Percentiles rank a stretch among this genome's conserved stretches.
Conservation (phyloP, 2,329 filamentous ascomycete genomes). For the Fusarium torreyae region DNA sequence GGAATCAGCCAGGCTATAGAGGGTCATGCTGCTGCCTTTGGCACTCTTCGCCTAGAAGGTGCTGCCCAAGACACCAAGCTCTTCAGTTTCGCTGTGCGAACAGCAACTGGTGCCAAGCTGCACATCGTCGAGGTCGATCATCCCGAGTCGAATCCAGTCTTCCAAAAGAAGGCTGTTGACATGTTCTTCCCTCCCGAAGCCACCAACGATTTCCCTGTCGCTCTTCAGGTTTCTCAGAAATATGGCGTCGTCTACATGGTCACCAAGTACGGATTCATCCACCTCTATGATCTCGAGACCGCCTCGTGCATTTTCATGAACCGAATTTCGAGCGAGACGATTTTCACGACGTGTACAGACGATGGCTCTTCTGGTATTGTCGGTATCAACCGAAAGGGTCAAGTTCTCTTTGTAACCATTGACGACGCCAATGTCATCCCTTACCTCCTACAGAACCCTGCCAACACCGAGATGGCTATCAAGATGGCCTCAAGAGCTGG, state of each 20-base stretch:
- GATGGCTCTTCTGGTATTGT: constrained; percentile 88
- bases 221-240: constrained; percentile 96
- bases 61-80: constrained; percentile 93
- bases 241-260: constrained; percentile 98
- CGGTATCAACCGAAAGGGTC: constrained; percentile 96
- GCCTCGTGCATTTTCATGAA: constrained; percentile 99
- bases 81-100: constrained; percentile 96
- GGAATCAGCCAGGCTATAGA: constrained; percentile 99
- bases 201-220: constrained; percentile 96
- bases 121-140: constrained; percentile 99
- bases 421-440: constrained; percentile 93
- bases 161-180: constrained; percentile 96
- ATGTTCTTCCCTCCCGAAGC: constrained; percentile 98
- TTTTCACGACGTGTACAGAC: constrained; percentile 94
- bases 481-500: constrained; percentile 96
- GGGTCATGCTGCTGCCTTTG: constrained; percentile 95
- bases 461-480: constrained; percentile 92
- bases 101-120: constrained; percentile 90
- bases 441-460: constrained; percentile 96
- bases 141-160: constrained; percentile 87
- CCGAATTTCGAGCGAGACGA: constrained; percentile 98
- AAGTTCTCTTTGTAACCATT: constrained; percentile 93
- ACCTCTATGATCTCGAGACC: constrained; percentile 97
- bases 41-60: constrained; percentile 88
- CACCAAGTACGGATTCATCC: constrained; percentile 99